These are phyloP conservation scores for Excoecaria cochinchinensis DNA, from an alignment of 345 rosid species.

Conservation along the genomic window DNA sequence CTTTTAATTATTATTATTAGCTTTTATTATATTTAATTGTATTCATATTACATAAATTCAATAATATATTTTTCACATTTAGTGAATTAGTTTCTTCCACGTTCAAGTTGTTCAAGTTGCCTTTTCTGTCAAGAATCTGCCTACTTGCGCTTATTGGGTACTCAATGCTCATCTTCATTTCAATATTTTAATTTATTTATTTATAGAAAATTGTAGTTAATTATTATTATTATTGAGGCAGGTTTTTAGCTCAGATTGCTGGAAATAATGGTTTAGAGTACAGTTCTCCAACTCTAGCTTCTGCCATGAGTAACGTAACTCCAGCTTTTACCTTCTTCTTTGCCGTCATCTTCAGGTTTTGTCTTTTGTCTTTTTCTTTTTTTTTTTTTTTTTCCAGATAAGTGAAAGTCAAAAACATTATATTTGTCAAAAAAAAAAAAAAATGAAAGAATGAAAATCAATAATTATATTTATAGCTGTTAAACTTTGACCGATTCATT, in stretches of 20 bases:
- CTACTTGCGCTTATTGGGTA: background rate
- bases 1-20: background rate
- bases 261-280: conserved; percentile 36
- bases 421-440: too few species aligned
- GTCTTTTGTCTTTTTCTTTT: background rate
- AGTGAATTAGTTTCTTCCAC: too few species aligned
- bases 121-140: background rate
- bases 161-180: too few species aligned
- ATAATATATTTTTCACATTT: too few species aligned
- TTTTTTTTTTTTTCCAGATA: background rate
- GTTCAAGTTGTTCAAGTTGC: background rate
- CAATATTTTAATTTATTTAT: too few species aligned
- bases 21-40: background rate
- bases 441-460: too few species aligned
- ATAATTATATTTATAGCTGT: too few species aligned
- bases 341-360: conserved; percentile 25
- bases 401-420: too few species aligned
- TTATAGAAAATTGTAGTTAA: too few species aligned
- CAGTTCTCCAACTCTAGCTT: conserved; percentile 48
- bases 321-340: conserved; percentile 44
- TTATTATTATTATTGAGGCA: conserved; percentile 7
- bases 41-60: background rate
- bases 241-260: conserved; percentile 20
- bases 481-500: too few species aligned
- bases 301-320: conserved; percentile 47